Percentiles rank a stretch among this genome's conserved stretches.
phyloP scores from a whole-genome alignment of 2,329 filamentous ascomycete genomes.

The Clonostachys solani region DNA sequence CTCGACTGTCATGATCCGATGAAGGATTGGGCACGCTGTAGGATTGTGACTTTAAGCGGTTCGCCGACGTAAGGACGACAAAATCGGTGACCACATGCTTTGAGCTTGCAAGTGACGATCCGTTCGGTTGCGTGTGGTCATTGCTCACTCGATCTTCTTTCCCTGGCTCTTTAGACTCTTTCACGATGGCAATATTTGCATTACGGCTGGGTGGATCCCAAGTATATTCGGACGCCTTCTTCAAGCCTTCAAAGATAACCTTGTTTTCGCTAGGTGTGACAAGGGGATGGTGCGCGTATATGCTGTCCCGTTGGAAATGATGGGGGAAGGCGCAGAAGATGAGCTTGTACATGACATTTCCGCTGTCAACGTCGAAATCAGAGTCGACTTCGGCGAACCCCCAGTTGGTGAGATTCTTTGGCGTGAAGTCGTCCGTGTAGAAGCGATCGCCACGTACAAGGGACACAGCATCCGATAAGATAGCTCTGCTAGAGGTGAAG shows the following conservation, averaged over 20 bases:
- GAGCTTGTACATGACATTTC: slow-evolving; percentile 82
- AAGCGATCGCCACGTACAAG: slow-evolving; percentile 74
- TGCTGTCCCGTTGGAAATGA: slow-evolving; percentile 72
- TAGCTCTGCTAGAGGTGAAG: slow-evolving; percentile 72
- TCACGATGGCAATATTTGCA: slow-evolving; percentile 28
- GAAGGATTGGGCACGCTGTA: not conserved
- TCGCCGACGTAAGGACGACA: slow-evolving; percentile 54
- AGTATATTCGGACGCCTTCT: slow-evolving; percentile 64
- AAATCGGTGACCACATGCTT: slow-evolving; percentile 64
- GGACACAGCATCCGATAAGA: slow-evolving; percentile 75
- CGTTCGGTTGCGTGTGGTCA: slow-evolving; percentile 36
- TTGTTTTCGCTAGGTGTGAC: slow-evolving; percentile 66
- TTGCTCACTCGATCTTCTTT: slow-evolving; percentile 46
- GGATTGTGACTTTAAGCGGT: slow-evolving; percentile 50
- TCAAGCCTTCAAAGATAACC: slow-evolving; percentile 64
- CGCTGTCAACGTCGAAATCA: slow-evolving; percentile 71
- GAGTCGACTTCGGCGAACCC: slow-evolving; percentile 72
- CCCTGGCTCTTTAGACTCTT: slow-evolving; percentile 54
- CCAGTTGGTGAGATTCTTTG: slow-evolving; percentile 77
- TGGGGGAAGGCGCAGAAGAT: slow-evolving; percentile 76
- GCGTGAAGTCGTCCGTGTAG: slow-evolving; percentile 72
- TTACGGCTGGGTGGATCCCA: slow-evolving; percentile 57
- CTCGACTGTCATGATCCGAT: slow-evolving; percentile 43
- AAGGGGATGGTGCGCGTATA: slow-evolving; percentile 80
- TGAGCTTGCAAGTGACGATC: slow-evolving; percentile 55